Base-by-base conservation (phyloP, 352 stramenopile genomes). In the Pythium pyrilobum region DNA sequence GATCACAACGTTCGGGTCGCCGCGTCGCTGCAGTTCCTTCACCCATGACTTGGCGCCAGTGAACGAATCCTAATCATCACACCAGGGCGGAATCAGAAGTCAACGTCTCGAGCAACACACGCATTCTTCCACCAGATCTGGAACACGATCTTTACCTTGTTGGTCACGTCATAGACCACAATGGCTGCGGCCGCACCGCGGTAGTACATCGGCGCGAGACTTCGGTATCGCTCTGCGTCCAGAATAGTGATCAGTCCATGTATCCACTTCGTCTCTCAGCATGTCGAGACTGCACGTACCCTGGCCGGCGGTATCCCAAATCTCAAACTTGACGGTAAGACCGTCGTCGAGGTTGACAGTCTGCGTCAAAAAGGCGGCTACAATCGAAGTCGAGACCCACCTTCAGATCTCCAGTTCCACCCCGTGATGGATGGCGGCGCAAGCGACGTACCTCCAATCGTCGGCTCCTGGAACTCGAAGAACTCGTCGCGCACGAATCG, bases 401-500 rank as follows among this genome's bases (percentile, higher is more conserved):
- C n/a, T n/a, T n/a, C n/a, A n/a, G n/a, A n/a, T n/a, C n/a, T n/a
- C n/a, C n/a, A n/a, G n/a, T n/a, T n/a, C n/a, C n/a, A n/a, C n/a
- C n/a, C n/a, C n/a, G n/a, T n/a, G n/a, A n/a, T n/a, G n/a, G n/a
- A n/a, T n/a, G n/a, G n/a, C n/a, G n/a, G n/a, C n/a, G n/a, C n/a
- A n/a, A 20, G 33, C 2, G 16, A 52, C 64, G 16, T 69, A 96
- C 85, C 87, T 78, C 88, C 89, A 64, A 98, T 98, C 34, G 96
- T 99, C 24, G 94, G 91, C 74, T 98, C 95, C 69, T 99, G 96
- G 69, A 99, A 99, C 77, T 99, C 96, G 67, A 99, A 99, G 76
- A 99, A 99, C 70, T 99, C 96, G 74, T 99, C 97, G 55, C 96
- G 78, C 23, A 99, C 97, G 66, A 99, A 99, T 52, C 97, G 83